Evolutionary conservation across 768 basidiomycete genomes (phyloP), one percentile per base, ranked within the genome.

Genomic region (Goffeauzyma gilvescens): DNA sequence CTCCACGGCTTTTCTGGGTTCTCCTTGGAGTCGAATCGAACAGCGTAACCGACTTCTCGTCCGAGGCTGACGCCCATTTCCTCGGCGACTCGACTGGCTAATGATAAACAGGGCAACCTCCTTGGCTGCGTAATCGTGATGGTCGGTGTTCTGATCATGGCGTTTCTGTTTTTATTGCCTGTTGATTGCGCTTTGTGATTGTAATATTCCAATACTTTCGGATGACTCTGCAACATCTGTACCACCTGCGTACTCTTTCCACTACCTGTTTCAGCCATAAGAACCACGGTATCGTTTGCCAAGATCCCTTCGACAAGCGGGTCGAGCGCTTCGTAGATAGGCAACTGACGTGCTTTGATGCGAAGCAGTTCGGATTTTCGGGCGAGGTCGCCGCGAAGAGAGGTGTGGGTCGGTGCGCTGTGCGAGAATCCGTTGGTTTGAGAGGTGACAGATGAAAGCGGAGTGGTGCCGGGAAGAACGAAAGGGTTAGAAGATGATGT

Each of bases 161-260:
- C 38, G 31, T 30, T 15, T 37, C 31, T 28, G 35, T 24, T 36
- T 45, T 27, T 26, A 36, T 21, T 34, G 15, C 15, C 21, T 23
- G n/a, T 20, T 17, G 32, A 26, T 23, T 15, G 30, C 23, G 39
- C 24, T 37, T 35, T 54, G 46, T 50, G 48, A 25, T 41, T 37
- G 26, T 12, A 44, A 14, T 44, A 37, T 3, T 21, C 37, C 0
- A 51, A 39, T 0, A 54, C 53, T 6, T 49, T 34, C 1, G 45
- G 25, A 43, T 62, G 54, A 2, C 50, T 47, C 2, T 52, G 48
- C 3, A 63, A 52, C 6, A 63, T 51, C 44, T 60, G 53, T 5
- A 57, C 57, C 28, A 63, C 46, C 47, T 63, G 61, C 9, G 61
- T 63, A 12, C 59, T 60, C 51, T 63, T 63, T 13, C 61, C 61